Base-by-base conservation (phyloP, 1,284 basidiomycete species). In the Grifola frondosa region DNA sequence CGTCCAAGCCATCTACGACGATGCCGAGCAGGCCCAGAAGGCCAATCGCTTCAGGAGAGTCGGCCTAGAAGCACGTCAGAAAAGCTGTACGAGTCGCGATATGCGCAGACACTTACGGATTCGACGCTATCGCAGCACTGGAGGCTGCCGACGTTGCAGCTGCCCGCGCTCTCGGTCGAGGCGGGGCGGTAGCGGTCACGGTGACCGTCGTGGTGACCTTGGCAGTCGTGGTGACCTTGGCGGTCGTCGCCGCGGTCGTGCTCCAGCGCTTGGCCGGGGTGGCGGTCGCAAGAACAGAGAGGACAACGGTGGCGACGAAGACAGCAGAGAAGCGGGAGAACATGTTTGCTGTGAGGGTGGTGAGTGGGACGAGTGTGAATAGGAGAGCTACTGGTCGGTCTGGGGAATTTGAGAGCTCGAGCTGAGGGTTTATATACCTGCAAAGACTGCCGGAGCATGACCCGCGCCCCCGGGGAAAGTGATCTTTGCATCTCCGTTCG, bases 91-190 rank as follows among this genome's bases (percentile, higher is more conserved):
- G n/a, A n/a, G 12, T 3, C 3, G 11, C 17, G 11, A 2, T 11
- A n/a, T 5, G 13, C 19, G 19, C 5, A n/a, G 22, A 10, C 11
- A 30, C 55, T 42, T 20, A 56, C 56, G 4, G 12, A 30, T 30
- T 48, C 26, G 29, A 52, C 34, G 22, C 25, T 41, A 30, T 60
- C 35, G 52, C 59, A 61, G 52, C 59, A 61, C 46, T 60, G 58
- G 32, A 58, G 35, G 17, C 50, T 35, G 15, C 56, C 57, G 7
- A 52, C 52, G 42, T 43, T 49, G 46, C 57, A 59, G 19, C 9
- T 12, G 17, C 37, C 10, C n/a, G n/a, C 33, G 23, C 11, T 36
- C 10, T 8, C 19, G 25, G 21, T 35, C 15, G 34, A 19, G n/a
- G 12, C 11, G n/a, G 37, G 37, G 29, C 8, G 6, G 29, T 5